These are phyloP conservation scores for Bothriochloa decipiens DNA, from an alignment of 176 grass and related monocot genomes.

Conservation along the genomic window DNA sequence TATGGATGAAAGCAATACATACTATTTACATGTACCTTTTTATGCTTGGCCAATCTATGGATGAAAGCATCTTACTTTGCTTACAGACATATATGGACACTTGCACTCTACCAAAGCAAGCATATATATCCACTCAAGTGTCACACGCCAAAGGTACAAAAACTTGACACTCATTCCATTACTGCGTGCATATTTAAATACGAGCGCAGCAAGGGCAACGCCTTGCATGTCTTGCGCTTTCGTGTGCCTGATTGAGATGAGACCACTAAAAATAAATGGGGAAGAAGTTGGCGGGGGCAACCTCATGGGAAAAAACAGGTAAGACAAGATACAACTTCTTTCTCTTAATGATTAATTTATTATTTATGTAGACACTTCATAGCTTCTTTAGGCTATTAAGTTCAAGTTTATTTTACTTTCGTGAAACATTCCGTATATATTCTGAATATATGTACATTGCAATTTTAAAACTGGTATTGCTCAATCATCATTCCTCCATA, in stretches of 20 bases:
- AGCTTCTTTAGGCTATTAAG: too few relatives aligned
- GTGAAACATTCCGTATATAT: too few relatives aligned
- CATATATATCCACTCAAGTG: not conserved
- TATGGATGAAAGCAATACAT: too few relatives aligned
- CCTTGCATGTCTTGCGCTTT: not conserved
- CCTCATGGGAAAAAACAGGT: not conserved
- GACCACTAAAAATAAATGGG: not conserved
- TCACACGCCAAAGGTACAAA: not conserved
- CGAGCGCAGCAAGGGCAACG: not conserved
- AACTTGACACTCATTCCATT: not conserved
- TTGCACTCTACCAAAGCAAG: not conserved
- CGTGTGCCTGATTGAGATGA: not conserved
- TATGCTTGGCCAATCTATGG: too few relatives aligned
- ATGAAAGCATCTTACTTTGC: not conserved
- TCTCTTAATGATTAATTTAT: too few relatives aligned
- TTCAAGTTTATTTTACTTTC: too few relatives aligned
- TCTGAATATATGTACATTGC: too few relatives aligned
- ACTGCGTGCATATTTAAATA: not conserved
- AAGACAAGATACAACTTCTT: not conserved
- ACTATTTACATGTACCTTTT: too few relatives aligned
- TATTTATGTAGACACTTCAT: too few relatives aligned
- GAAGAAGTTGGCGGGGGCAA: not conserved
- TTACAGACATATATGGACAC: not conserved
- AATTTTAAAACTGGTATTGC: too few relatives aligned
- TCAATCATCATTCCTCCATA: too few relatives aligned